These are phyloP conservation scores for Arabidopsis suecica DNA, from an alignment of 345 rosid species.

Conservation along the genomic window DNA sequence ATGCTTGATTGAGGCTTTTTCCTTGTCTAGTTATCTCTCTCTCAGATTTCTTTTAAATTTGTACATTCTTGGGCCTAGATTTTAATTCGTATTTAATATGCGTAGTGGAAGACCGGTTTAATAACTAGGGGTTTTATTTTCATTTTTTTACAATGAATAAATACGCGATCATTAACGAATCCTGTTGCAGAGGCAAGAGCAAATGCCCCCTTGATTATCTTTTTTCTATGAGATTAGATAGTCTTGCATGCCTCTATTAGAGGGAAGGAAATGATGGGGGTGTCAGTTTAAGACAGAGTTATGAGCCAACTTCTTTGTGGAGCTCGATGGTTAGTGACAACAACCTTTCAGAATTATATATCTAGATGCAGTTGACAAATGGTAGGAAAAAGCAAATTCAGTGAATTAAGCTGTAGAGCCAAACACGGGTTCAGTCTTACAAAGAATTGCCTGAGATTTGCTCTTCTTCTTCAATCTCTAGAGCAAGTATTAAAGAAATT, in stretches of 20 bases:
- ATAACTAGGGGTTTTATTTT: too few relatives aligned
- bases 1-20: slow-evolving; percentile 11
- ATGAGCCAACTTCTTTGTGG: slow-evolving; percentile 95
- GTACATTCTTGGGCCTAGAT: slow-evolving; percentile 11
- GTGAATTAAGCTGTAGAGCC: too few relatives aligned
- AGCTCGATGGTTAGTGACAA: slow-evolving; percentile 82
- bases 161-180: too few relatives aligned
- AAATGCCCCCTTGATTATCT: slow-evolving; percentile 89
- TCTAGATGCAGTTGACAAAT: slow-evolving; percentile 17
- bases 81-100: too few relatives aligned
- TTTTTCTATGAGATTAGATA: slow-evolving; percentile 89
- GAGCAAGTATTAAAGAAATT: too few relatives aligned
- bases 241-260: slow-evolving; percentile 71
- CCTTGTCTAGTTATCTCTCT: not conserved
- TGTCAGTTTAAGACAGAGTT: slow-evolving; percentile 87
- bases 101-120: too few relatives aligned
- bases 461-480: too few relatives aligned
- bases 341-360: slow-evolving; percentile 13
- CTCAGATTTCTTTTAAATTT: slow-evolving; percentile 4
- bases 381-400: not conserved
- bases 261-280: slow-evolving; percentile 82
- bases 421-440: too few relatives aligned
- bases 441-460: too few relatives aligned
- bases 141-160: too few relatives aligned
- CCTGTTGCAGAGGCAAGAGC: slow-evolving; percentile 90